Base-by-base conservation (phyloP, 345 rosid genomes). In the Laguncularia racemosa region DNA sequence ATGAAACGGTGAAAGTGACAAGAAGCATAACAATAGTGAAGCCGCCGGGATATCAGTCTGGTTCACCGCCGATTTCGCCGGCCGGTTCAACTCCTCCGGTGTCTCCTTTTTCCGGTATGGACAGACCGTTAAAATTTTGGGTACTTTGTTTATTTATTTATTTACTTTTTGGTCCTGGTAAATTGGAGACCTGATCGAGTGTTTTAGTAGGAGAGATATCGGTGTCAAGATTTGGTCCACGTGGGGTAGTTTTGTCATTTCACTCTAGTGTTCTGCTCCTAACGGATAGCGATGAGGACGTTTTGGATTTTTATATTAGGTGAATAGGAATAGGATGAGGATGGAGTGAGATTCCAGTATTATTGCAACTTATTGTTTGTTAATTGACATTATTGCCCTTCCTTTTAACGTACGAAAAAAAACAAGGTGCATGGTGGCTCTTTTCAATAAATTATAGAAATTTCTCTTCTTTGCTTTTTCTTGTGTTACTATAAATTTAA, bases 81-180 rank as follows among this genome's bases (percentile, higher is more conserved):
- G 95, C 96, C 53, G 91, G 91, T 4, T 84, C 97, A 16, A 84
- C 95, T 18, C 74, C 95, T 57, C 88, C 91, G 73, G 76, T 81
- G 45, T 87, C 96, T 19, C 95, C 95, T 13, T 89, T 92, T 69
- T 78, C 97, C 16, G 97, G 98, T 89, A 66, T 84, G 91, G 44
- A 17, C 46, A 20, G 12, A 12, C 4, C 14, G 50, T 16, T 40
- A 16, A 0, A 48, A 12, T 16, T 12, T 15, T 1, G 17, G n/a
- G n/a, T n/a, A n/a, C n/a, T 57, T 20, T 65, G 33, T 26, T 58
- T 3, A 48, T 56, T 23, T 55, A 33, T 26, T 11, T 69, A 69
- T 20, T 49, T 10, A 3, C 13, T 9, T 56, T 23, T 50, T 44
- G 4, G 2, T 10, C 12, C 13, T 15, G 1, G 11, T 16, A 13